These are phyloP conservation scores for Lentinula detonsa DNA, from an alignment of 768 basidiomycete species.

Conservation along the genomic window DNA sequence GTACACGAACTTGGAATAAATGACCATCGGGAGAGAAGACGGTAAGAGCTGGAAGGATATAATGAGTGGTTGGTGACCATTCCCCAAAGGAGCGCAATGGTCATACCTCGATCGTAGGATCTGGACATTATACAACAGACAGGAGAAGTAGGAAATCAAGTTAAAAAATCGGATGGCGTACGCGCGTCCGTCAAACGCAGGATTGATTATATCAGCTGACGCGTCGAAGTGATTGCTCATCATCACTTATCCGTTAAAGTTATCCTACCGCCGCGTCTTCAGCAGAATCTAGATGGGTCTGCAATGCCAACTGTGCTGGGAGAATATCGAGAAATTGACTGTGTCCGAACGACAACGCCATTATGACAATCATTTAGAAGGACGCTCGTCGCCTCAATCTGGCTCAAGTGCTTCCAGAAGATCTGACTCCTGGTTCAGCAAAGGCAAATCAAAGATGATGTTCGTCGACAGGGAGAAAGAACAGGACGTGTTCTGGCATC, in stretches of 20 bases:
- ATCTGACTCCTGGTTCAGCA: not conserved
- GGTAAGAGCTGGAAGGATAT: constrained; percentile 65
- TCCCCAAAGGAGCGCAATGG: not conserved
- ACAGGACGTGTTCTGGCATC: constrained; percentile 62
- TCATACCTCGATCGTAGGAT: constrained; percentile 93
- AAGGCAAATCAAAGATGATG: constrained; percentile 9
- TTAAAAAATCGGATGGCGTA: constrained; percentile 16
- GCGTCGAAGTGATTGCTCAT: constrained; percentile 2
- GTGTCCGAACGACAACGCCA: constrained; percentile 40
- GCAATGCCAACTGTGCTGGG: constrained; percentile 47
- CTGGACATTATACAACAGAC: constrained; percentile 61
- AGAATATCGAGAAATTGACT: constrained; percentile 32
- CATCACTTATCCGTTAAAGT: not conserved
- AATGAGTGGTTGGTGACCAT: not conserved
- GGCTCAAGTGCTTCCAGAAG: not conserved
- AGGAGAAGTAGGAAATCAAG: constrained; percentile 11
- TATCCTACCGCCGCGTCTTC: not conserved
- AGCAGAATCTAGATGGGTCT: constrained; percentile 13
- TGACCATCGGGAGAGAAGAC: constrained; percentile 99
- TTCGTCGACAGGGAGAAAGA: constrained; percentile 13
- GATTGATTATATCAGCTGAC: constrained; percentile 19
- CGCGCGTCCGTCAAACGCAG: constrained; percentile 40
- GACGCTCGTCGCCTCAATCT: not conserved
- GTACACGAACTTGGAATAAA: constrained; percentile 77
- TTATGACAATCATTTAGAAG: constrained; percentile 44